These are phyloP conservation scores for Globisporangium middletonii DNA, from an alignment of 352 stramenopile genomes.

Conservation along the genomic window DNA sequence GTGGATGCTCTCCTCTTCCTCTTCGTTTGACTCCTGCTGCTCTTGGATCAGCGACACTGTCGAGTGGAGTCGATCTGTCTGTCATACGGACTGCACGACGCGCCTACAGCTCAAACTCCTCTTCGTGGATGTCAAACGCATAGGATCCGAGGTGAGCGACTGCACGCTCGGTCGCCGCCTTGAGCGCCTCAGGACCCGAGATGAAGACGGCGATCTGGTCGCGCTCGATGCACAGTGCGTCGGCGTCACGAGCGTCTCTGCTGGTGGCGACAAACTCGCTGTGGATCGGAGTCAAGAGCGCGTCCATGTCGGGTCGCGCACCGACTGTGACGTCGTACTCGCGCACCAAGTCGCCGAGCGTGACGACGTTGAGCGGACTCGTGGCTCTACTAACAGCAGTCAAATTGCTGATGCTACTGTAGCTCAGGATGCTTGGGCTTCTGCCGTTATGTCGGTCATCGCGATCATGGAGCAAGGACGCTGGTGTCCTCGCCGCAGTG, in stretches of 20 bases:
- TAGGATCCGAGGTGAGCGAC: conserved; percentile 9
- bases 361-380: conserved; percentile 13
- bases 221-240: background rate
- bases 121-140: conserved; percentile 22
- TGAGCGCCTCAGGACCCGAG: conserved; percentile 30
- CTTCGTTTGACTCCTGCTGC: too few relatives aligned
- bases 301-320: conserved; percentile 21
- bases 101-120: conserved; percentile 18
- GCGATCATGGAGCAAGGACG: too few relatives aligned
- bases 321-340: conserved; percentile 22
- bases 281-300: conserved; percentile 25
- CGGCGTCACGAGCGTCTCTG: background rate
- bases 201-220: conserved; percentile 31
- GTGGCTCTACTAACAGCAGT: background rate
- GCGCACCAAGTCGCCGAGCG: conserved; percentile 22
- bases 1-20: too few relatives aligned
- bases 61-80: too few relatives aligned
- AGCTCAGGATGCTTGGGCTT: background rate
- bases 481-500: too few relatives aligned
- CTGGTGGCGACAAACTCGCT: conserved; percentile 5
- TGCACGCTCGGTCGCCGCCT: conserved; percentile 9
- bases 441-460: too few relatives aligned
- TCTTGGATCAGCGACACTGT: too few relatives aligned
- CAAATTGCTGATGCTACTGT: background rate
- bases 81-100: too few relatives aligned